Percentiles rank a stretch among this genome's conserved stretches.
These are phyloP conservation scores for Linanthus parryae DNA, from an alignment of 148 eudicot genomes.

Conservation along the genomic window DNA sequence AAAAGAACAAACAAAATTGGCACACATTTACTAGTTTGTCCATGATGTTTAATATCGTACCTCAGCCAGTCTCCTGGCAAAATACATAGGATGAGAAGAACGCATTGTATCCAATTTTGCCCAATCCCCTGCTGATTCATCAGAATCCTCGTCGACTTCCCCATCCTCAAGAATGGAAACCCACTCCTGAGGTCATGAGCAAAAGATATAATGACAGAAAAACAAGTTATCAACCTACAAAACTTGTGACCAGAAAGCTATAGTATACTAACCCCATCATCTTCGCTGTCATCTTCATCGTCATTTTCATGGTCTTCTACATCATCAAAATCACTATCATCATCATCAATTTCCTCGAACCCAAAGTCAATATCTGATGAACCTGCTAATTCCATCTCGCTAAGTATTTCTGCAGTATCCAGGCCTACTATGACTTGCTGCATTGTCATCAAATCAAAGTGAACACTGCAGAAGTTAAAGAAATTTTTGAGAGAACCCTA, in stretches of 20 bases:
- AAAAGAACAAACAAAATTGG: no score
- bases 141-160: conserved; percentile 56
- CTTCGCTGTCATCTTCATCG: conserved; percentile 49
- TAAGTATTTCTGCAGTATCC: conserved; percentile 71
- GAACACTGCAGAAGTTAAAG: no score
- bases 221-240: no score
- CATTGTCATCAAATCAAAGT: conserved; percentile 26
- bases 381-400: conserved; percentile 68
- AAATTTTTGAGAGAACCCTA: no score
- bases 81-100: conserved; percentile 91
- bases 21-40: no score
- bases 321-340: conserved; percentile 47
- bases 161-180: conserved; percentile 71
- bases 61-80: conserved; percentile 76
- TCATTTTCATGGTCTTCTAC: conserved; percentile 31
- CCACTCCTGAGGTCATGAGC: conserved; percentile 63
- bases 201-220: neutral
- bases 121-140: conserved; percentile 89
- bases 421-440: conserved; percentile 97
- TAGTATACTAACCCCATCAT: no score
- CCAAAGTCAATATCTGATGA: conserved; percentile 46
- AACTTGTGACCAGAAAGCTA: no score
- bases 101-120: conserved; percentile 96
- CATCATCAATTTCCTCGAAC: conserved; percentile 55
- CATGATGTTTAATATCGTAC: conserved; percentile 31